Evolutionary conservation across 441 rosid genomes (phyloP), one percentile per base, ranked within the genome.

Genomic region (Brassica balearica): DNA sequence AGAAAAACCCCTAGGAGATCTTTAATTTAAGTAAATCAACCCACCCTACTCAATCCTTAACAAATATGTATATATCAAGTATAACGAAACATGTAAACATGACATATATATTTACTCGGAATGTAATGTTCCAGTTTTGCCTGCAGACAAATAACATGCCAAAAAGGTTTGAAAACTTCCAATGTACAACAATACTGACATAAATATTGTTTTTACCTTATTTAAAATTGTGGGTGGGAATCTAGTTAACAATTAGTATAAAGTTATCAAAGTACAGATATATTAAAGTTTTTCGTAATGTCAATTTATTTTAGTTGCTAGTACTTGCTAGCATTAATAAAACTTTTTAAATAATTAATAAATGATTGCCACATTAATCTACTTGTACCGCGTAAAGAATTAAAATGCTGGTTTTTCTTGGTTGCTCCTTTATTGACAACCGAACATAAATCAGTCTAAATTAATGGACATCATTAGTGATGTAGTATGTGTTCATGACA

Each of bases 341-440:
- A 66, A 55, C 43, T 22, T 22, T 23, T 0, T 0, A 3, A 43
- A 55, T 56, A 25, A 15, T 8, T 43, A 3, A 19, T 43, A 43
- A 8, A 56, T 66, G 81, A 72, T 56, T 56, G 61, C 61, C 19
- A 66, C 58, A 22, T 68, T 34, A 14, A 67, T 78, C 59, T 73
- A 73, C 69, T 46, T 14, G 22, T 60, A 38, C 56, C 55, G 69
- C 69, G 73, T 78, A 53, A 72, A 72, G 43, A 34, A 7, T 78
- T 67, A 68, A 73, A 55, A 15, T 29, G 36, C 65, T 78, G 65
- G 48, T 61, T 68, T 68, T 68, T 51, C 5, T 78, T 68, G 69
- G 82, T 51, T 51, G 65, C 51, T 48, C 69, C 68, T 73, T 73
- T 34, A 73, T 68, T 68, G 60, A 36, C 22, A 11, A 73, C 82